Conservation (phyloP, 1,284 basidiomycete genomes). For the Moniliophthora roreri region DNA sequence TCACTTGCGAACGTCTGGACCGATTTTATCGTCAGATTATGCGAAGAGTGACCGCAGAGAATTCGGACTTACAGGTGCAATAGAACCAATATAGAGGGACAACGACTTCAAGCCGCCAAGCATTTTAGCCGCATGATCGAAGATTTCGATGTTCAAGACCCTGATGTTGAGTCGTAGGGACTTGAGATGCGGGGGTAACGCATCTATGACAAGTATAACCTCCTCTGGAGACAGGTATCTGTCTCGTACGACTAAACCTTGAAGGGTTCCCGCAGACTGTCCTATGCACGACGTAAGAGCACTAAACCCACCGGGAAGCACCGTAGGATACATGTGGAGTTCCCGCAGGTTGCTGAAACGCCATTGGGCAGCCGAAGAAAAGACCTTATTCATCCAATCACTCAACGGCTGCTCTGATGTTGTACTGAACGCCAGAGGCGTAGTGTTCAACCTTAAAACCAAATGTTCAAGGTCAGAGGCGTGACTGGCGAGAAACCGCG, state of each 20-base stretch:
- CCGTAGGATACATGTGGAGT: conserved; percentile 41
- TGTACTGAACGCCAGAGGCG: conserved; percentile 28
- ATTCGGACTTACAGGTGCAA: conserved; percentile 14
- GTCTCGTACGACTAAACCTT: conserved; percentile 34
- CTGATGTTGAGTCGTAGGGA: conserved; percentile 34
- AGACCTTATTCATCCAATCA: conserved; percentile 29
- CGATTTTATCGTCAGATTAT: conserved; percentile 14
- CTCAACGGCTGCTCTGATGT: conserved; percentile 28
- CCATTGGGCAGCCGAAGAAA: conserved; percentile 20
- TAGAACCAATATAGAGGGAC: conserved; percentile 29
- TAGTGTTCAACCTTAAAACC: conserved; percentile 37
- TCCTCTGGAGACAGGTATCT: conserved; percentile 36
- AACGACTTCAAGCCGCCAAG: conserved; percentile 30
- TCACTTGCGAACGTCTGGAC: conserved; percentile 6
- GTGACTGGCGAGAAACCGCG: conserved; percentile 27
- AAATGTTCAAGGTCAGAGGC: conserved; percentile 30
- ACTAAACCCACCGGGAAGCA: conserved; percentile 29
- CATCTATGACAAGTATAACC: conserved; percentile 23
- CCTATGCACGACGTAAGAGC: conserved; percentile 29
- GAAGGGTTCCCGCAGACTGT: conserved; percentile 30
- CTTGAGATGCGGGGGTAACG: conserved; percentile 24
- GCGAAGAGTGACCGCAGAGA: neutral
- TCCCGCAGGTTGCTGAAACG: conserved; percentile 27
- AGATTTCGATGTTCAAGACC: conserved; percentile 29
- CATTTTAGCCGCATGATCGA: conserved; percentile 31